Base-by-base conservation (phyloP, 208 protist species). In the Naegleria fowleri region DNA sequence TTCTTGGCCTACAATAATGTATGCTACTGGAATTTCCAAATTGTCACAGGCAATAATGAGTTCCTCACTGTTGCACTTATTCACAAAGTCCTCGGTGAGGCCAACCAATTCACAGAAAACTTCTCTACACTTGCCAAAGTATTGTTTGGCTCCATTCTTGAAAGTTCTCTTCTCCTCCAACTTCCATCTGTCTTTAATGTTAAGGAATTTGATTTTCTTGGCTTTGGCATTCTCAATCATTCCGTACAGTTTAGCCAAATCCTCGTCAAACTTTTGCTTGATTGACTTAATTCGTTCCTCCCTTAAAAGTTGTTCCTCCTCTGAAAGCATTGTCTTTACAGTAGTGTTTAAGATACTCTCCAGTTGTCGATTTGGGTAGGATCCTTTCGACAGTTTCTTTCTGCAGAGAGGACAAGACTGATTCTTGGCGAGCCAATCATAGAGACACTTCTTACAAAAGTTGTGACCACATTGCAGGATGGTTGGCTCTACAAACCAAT, bases 21-120 rank as follows among this genome's bases (percentile, higher is more conserved):
- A 36, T 1, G 67, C 67, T 36, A 36, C 29, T 36, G 67, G 67
- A 36, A 79, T 79, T 36, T 79, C 67, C 9, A 79, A 79, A 79
- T 79, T 79, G 9, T 79, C 67, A 36, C 67, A 79, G 6, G 67
- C 67, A 79, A 79, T 79, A 9, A 79, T 36, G 19, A 79, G n/a
- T 79, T 79, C 29, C 1, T 29, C 29, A 33, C 9, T 29, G 9
- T 19, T 29, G 29, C 67, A 79, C 7, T 29, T 79, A 2, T 79
- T 79, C 0, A 79, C 29, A 79, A 79, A 79, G 9, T 79, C 6
- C 9, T 29, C 29, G 6, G 29, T 79, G 6, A 79, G 7, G 36
- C 67, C 67, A 79, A 79, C 67, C n/a, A 79, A 79, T 36, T 79
- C 25, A 79, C 67, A 79, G n/a, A 79, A 79, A 79, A 36, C 67